These are phyloP conservation scores for Microdochium trichocladiopsis DNA, from an alignment of 2,329 filamentous ascomycete species.

Conservation along the genomic window DNA sequence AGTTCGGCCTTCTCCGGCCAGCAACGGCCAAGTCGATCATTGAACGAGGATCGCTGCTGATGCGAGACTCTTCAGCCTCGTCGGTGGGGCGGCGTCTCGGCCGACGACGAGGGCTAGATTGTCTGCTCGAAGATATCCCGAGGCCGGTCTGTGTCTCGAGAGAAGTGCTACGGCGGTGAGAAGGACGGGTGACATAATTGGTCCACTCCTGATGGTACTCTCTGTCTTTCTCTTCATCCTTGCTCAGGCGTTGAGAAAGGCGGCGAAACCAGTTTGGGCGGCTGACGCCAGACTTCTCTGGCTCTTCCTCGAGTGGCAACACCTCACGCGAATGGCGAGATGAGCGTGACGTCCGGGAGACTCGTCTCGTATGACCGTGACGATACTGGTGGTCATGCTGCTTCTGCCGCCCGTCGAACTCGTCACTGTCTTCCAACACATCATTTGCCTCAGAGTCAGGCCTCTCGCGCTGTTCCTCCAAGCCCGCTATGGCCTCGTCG, in stretches of 20 bases:
- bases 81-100: not conserved
- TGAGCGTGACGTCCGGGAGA: not conserved
- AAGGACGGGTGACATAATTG: not conserved
- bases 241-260: not conserved
- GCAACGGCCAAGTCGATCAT: not conserved
- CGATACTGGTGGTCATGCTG: not conserved
- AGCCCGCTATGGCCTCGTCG: not conserved
- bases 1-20: not conserved
- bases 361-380: not conserved
- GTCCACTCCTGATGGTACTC: not conserved
- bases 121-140: not conserved
- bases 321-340: not conserved
- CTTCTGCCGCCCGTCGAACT: not conserved
- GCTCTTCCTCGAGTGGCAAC: not conserved
- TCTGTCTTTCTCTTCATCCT: not conserved
- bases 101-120: not conserved
- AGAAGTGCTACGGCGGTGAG: not conserved
- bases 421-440: conserved; percentile 1
- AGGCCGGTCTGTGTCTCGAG: not conserved
- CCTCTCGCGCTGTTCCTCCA: not conserved
- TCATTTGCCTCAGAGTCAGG: conserved; percentile 2
- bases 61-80: not conserved
- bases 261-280: not conserved
- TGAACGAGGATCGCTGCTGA: not conserved
- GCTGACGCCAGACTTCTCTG: not conserved